Conservation (phyloP, 306 rosid genomes). For the Dryas drummondii region DNA sequence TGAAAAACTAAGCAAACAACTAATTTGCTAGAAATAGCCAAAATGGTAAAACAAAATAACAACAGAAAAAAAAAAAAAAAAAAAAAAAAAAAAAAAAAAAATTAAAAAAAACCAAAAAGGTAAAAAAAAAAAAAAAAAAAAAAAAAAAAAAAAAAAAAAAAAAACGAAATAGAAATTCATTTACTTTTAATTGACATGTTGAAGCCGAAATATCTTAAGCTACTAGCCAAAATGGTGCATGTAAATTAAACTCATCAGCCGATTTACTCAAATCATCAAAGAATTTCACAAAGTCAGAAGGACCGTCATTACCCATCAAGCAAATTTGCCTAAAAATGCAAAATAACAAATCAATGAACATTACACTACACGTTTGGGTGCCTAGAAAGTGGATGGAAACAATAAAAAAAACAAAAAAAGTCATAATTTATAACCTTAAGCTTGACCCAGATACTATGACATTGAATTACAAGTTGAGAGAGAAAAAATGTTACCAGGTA, state of each 20-base stretch:
- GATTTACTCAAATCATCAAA: not conserved
- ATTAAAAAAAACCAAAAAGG: no score
- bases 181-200: not conserved
- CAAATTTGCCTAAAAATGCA: not conserved
- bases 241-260: not conserved
- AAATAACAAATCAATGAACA: not conserved
- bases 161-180: not conserved
- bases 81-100: not conserved
- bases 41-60: not conserved
- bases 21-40: not conserved
- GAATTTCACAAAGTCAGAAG: not conserved
- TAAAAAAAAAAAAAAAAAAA: not conserved
- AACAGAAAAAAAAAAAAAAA: not conserved
- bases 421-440: not conserved
- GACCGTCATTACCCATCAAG: constrained; percentile 3
- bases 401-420: not conserved
- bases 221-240: not conserved
- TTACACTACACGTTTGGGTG: not conserved
- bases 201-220: not conserved
- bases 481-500: constrained; percentile 36
- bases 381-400: not conserved
- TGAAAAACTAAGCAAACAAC: constrained; percentile 3
- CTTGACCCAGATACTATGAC: not conserved
- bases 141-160: not conserved
- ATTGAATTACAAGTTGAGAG: not conserved